Evolutionary conservation across 352 stramenopile species (phyloP), one percentile per base, ranked within the genome.

Genomic region (Phytophthora pinifolia): DNA sequence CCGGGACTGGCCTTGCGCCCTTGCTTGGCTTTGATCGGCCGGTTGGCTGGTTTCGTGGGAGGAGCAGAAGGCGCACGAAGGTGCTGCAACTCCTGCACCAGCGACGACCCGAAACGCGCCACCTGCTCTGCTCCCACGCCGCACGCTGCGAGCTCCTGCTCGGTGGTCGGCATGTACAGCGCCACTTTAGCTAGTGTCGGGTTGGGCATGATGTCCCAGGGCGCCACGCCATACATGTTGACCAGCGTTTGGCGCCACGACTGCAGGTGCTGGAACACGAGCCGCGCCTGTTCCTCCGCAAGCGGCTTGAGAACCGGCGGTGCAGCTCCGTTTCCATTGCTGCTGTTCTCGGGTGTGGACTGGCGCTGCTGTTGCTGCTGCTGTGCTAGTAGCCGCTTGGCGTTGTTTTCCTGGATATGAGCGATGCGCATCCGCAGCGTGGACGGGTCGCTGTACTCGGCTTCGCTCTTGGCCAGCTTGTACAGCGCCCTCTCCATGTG

Each of bases 401-500:
- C 69, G 20, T 76, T 88, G 32, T 46, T 71, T 33, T 93, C 76
- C 57, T 94, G 79, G 38, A 94, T 86, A 52, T 92, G 75, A 31
- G 93, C 88, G 32, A 99, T 82, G n/a, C 96, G 77, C 62, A 96
- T 73, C 37, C 97, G 94, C 33, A 99, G 65, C 34, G 95, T 98
- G 13, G 66, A 65, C 17, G 73, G 66, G 68, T 99, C 88, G 62
- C 86, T 86, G 72, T 98, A 99, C 56, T 98, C 92, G 15, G 81
- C 74, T 65, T 97, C 63, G 65, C 72, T 69, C 59, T 66, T 39
- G 35, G 96, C 67, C 55, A 83, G 38, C 43, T 76, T 81, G 60
- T 98, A 98, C 25, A 99, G 78, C 41, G 86, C 86, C 61, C 98
- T 93, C 57, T 99, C 96, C 66, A 99, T 88, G 42, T 96, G 83